Evolutionary conservation across 2,329 filamentous ascomycete species (phyloP).

Genomic region (Colletotrichum australisinense): DNA sequence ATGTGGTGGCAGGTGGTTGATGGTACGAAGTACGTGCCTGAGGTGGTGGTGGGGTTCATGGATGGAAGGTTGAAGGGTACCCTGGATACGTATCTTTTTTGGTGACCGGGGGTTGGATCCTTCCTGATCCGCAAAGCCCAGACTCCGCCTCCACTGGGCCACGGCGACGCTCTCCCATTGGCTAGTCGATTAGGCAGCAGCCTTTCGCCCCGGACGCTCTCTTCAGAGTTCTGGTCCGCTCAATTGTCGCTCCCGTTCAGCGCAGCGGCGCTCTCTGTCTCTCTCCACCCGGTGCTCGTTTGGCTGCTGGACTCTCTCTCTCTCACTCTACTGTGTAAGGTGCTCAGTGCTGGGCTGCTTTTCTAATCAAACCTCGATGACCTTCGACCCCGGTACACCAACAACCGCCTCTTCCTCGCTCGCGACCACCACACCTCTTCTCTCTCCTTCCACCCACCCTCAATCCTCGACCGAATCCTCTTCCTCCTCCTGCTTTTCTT

Average conservation of each 20-base stretch:
- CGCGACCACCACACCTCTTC: background rate
- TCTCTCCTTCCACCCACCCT: slow-evolving; percentile 20
- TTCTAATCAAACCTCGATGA: slow-evolving; percentile 36
- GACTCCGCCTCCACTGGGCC: slow-evolving; percentile 42
- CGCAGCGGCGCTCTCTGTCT: background rate
- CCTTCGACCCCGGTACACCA: slow-evolving; percentile 2
- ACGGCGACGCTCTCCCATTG: slow-evolving; percentile 38
- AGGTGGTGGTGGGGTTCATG: no score
- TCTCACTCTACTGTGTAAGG: background rate
- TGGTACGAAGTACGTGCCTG: background rate
- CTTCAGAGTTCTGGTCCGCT: slow-evolving; percentile 20
- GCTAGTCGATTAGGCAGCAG: slow-evolving; percentile 46
- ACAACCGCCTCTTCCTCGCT: slow-evolving; percentile 13
- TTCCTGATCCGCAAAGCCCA: slow-evolving; percentile 31
- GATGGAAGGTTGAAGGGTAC: no score
- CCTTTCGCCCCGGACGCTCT: slow-evolving; percentile 40
- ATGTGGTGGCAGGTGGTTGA: no score
- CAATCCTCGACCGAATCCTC: slow-evolving; percentile 35
- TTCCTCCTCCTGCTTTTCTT: slow-evolving; percentile 28
- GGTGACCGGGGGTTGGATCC: slow-evolving; percentile 27
- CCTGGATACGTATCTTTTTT: background rate
- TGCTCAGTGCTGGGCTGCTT: slow-evolving; percentile 20
- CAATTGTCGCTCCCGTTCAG: slow-evolving; percentile 11
- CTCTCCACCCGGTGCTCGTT: background rate
- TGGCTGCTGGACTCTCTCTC: background rate